Base-by-base conservation (phyloP, 306 rosid genomes). In the Fagus crenata region DNA sequence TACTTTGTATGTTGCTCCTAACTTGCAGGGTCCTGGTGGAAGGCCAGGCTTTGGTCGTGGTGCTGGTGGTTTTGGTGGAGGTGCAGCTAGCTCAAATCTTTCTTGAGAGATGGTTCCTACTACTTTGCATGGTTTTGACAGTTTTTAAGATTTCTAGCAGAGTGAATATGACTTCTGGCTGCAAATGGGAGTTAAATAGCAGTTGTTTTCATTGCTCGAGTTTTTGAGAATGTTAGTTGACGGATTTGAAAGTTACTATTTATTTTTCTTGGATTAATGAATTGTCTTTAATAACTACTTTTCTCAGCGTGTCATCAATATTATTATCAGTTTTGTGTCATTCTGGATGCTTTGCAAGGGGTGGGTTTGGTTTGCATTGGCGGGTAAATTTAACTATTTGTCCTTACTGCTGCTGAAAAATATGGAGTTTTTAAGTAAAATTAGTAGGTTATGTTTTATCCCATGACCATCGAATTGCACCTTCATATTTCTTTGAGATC, bases 1-100 rank as follows among this genome's bases (percentile, higher is more conserved):
- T 77, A 56, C 7, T 46, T 0, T 65, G 32, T 18, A 36, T 7
- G n/a, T 40, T 49, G 35, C 32, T 63, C 31, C 1, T 39, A 49
- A 46, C 33, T n/a, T 40, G 79, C 77, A 86, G 90, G 87, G 84
- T 60, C 72, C 89, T 59, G 78, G 86, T 37, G 80, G 87, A 69
- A 84, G 84, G 32, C 82, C 86, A 17, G 90, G 86, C 46, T 84
- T 87, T 33, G 90, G 90, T 61, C 90, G 90, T 79, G 88, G 88
- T 18, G 80, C 85, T 4, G 90, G 90, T 64, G 86, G 88, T 73
- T 84, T 67, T 18, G 86, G 81, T 55, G 86, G 83, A 11, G 87
- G 81, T 31, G 60, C 91, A 59, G 79, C 92, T 14, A 87, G 91
- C 55, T 93, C 95, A 33, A 78, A 84, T 65, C 83, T 51, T 32